Evolutionary conservation across 176 grass and related monocot genomes (phyloP).

Genomic region (Miscanthus lutarioriparius): DNA sequence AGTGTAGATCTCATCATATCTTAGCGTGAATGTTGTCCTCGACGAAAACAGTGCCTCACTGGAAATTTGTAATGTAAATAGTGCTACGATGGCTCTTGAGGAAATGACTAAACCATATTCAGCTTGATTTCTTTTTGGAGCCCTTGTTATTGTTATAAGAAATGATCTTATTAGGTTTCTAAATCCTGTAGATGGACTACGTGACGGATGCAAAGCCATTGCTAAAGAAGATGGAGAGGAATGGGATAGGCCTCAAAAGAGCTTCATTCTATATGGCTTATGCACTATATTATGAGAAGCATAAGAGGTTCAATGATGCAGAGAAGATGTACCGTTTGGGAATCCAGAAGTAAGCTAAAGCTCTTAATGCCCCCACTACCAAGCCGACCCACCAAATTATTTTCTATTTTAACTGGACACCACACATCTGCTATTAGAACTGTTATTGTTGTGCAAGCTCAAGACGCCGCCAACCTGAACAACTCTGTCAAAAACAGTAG

Average conservation of each 20-base stretch:
- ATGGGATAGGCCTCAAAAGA: constrained; percentile 74
- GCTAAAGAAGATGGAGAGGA: constrained; percentile 85
- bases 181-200: constrained; percentile 72
- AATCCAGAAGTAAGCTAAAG: constrained; percentile 73
- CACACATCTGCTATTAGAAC: neutral
- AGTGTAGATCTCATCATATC: neutral
- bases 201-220: constrained; percentile 79
- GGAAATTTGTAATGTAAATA: no score
- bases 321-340: constrained; percentile 79
- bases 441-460: neutral
- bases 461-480: neutral
- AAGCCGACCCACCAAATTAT: neutral
- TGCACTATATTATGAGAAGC: constrained; percentile 93
- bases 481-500: neutral
- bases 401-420: neutral
- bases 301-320: constrained; percentile 59
- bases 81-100: neutral
- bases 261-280: constrained; percentile 84
- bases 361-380: neutral
- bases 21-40: neutral
- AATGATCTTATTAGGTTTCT: neutral
- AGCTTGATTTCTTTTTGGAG: neutral
- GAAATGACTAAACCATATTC: neutral
- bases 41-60: neutral
- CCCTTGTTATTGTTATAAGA: neutral